Evolutionary conservation across 2,329 filamentous ascomycete genomes (phyloP).

Genomic region (Paracamarosporium sp.): DNA sequence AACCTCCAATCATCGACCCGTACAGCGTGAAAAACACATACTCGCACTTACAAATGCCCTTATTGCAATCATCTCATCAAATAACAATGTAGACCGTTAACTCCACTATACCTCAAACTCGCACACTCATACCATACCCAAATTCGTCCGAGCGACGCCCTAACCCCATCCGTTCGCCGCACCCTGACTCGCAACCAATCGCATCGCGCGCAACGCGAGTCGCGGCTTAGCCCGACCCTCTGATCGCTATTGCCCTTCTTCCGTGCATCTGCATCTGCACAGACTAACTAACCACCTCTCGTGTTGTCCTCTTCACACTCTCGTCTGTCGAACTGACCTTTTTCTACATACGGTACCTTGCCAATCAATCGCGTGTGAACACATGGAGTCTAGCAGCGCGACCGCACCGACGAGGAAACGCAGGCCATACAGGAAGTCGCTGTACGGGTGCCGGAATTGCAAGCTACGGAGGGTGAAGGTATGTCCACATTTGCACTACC

Average conservation of each 20-base stretch:
- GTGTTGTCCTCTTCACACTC: neutral
- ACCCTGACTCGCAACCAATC: neutral
- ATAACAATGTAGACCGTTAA: too few species aligned
- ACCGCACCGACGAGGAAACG: neutral
- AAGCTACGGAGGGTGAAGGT: slow-evolving; percentile 59
- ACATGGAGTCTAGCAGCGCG: neutral
- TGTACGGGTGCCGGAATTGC: slow-evolving; percentile 60
- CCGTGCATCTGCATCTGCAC: too few species aligned
- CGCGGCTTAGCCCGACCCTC: neutral
- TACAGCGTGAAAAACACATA: too few species aligned
- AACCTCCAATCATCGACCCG: too few species aligned
- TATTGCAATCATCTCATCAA: too few species aligned
- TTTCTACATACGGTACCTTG: neutral
- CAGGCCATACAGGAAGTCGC: slow-evolving; percentile 56
- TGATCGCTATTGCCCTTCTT: too few species aligned
- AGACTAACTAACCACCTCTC: too few species aligned
- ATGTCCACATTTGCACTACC: too few species aligned
- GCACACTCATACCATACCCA: too few species aligned
- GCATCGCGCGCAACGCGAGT: neutral
- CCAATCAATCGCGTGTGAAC: too few species aligned
- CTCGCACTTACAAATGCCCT: too few species aligned
- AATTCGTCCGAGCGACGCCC: neutral
- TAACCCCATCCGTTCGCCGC: neutral
- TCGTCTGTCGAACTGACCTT: neutral
- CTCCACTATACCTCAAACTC: too few species aligned